These are phyloP conservation scores for Diatrype stigma DNA, from an alignment of 2,329 filamentous ascomycete species.

Conservation along the genomic window DNA sequence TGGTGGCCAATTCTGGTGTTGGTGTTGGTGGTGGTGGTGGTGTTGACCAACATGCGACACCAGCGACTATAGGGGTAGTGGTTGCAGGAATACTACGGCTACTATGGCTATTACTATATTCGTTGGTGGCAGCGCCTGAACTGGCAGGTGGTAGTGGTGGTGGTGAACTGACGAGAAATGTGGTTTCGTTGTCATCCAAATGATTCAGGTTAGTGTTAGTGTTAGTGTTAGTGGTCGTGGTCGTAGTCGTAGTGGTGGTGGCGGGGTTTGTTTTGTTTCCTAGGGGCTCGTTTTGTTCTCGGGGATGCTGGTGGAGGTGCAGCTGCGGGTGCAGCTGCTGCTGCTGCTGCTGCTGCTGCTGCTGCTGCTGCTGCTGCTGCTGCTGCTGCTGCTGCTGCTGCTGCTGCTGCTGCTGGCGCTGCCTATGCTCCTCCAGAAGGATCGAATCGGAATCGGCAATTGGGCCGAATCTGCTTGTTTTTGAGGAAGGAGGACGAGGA, in stretches of 20 bases:
- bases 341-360: not conserved
- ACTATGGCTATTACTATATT: not conserved
- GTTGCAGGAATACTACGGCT: too few species aligned
- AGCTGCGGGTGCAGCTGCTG: not conserved
- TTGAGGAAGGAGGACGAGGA: not conserved
- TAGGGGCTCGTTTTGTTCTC: not conserved
- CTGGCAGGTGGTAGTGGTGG: not conserved
- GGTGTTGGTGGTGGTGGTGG: slow-evolving; percentile 2
- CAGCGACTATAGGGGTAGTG: not conserved
- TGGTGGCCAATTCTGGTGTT: not conserved
- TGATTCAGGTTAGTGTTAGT: too few species aligned
- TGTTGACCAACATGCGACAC: slow-evolving; percentile 1
- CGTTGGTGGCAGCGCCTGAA: not conserved
- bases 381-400: not conserved
- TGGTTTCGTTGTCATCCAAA: too few species aligned
- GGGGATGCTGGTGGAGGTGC: too few species aligned
- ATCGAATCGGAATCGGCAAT: not conserved
- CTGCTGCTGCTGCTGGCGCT: not conserved
- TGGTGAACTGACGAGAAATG: not conserved
- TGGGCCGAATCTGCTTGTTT: not conserved
- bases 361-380: too few species aligned
- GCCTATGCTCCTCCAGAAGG: not conserved
- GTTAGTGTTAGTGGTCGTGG: too few species aligned
- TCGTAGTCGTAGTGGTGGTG: not conserved
- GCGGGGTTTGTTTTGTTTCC: not conserved